phyloP scores from a whole-genome alignment of 106 monocot genomes.

The Hemerocallis citrina region DNA sequence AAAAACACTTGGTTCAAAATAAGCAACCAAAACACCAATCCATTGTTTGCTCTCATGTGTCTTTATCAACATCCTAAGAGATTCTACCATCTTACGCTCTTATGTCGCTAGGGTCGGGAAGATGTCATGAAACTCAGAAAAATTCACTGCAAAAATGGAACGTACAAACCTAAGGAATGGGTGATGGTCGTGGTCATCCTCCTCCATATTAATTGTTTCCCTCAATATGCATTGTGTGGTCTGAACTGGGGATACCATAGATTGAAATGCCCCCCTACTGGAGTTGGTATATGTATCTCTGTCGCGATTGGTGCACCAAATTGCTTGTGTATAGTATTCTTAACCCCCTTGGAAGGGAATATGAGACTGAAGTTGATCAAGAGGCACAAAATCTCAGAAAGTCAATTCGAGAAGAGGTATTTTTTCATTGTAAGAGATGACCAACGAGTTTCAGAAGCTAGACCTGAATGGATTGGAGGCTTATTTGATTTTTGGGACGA shows the following conservation, averaged over 20 bases:
- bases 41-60: constrained; percentile 65
- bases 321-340: constrained; percentile 29
- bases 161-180: constrained; percentile 42
- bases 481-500: constrained; percentile 31
- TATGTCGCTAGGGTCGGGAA: constrained; percentile 30
- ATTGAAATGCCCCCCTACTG: constrained; percentile 11
- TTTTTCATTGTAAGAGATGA: constrained; percentile 6
- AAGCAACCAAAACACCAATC: constrained; percentile 69
- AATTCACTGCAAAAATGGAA: constrained; percentile 54
- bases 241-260: constrained; percentile 37
- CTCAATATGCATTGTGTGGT: constrained; percentile 49
- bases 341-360: constrained; percentile 43
- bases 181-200: constrained; percentile 55
- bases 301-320: constrained; percentile 21
- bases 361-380: constrained; percentile 3
- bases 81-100: constrained; percentile 42
- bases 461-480: constrained; percentile 37
- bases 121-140: constrained; percentile 42
- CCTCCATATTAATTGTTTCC: constrained; percentile 45
- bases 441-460: constrained; percentile 1
- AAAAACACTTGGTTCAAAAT: constrained; percentile 80
- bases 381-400: constrained; percentile 2
- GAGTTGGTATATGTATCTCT: constrained; percentile 19
- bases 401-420: not conserved
- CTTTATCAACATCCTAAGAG: constrained; percentile 50